phyloP scores from a whole-genome alignment of 169 alveolate species.

The Eimeria necatrix region DNA sequence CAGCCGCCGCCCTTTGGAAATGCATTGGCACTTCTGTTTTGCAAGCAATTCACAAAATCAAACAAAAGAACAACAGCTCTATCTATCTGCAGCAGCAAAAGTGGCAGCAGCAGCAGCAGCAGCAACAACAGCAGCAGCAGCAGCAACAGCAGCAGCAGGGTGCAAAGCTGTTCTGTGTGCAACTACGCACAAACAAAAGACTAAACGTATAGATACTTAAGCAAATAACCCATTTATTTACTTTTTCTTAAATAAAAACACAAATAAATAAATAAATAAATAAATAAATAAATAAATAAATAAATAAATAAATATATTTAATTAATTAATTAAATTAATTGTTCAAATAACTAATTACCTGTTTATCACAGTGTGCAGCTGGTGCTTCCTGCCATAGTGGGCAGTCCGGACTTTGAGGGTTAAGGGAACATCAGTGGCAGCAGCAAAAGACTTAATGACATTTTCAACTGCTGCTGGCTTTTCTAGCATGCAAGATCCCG shows the following conservation, averaged over 20 bases:
- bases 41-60: too few species aligned
- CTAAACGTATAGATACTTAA: too few species aligned
- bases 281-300: neutral
- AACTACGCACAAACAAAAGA: too few species aligned
- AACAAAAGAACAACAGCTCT: too few species aligned
- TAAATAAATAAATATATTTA: neutral
- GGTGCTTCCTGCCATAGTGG: constrained; percentile 84
- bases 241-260: neutral
- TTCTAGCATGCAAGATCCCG: constrained; percentile 77
- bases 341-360: neutral
- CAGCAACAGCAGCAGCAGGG: too few species aligned
- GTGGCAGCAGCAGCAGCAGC: too few species aligned
- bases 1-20: too few species aligned
- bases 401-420: constrained; percentile 89
- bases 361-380: constrained; percentile 53
- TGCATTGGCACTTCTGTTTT: too few species aligned
- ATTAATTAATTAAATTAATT: neutral
- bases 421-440: constrained; percentile 79
- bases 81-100: too few species aligned
- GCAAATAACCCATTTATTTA: neutral
- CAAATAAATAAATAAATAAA: neutral
- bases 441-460: constrained; percentile 15
- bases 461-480: constrained; percentile 60
- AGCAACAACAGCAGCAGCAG: too few species aligned
- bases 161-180: too few species aligned